Percentiles rank a stretch among this genome's conserved stretches.
phyloP scores from a whole-genome alignment of 2,329 filamentous ascomycete species.

The Phaeoacremonium minimum region DNA sequence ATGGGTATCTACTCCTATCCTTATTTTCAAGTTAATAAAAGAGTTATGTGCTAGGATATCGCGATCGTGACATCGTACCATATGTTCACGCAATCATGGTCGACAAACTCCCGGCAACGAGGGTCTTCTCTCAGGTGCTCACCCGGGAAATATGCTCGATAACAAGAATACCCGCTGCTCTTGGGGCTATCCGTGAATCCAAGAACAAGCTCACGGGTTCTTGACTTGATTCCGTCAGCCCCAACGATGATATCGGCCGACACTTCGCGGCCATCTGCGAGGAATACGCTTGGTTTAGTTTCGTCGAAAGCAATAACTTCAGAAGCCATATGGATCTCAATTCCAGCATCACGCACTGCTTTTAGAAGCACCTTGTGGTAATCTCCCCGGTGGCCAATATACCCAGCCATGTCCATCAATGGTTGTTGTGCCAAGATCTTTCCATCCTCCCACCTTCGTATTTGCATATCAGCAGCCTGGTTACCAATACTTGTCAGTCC shows the following conservation, averaged over 20 bases:
- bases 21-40: constrained; percentile 5
- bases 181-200: constrained; percentile 48
- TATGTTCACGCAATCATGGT: constrained; percentile 38
- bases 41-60: too few relatives aligned
- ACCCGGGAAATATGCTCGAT: constrained; percentile 39
- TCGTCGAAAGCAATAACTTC: constrained; percentile 33
- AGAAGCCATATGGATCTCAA: constrained; percentile 32
- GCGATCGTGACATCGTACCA: constrained; percentile 16
- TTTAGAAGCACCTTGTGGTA: constrained; percentile 36
- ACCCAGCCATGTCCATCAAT: constrained; percentile 45
- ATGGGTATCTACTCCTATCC: constrained; percentile 37
- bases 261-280: constrained; percentile 29
- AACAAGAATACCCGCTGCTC: constrained; percentile 49
- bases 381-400: constrained; percentile 38
- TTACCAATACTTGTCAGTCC: constrained; percentile 38
- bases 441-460: constrained; percentile 40
- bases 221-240: constrained; percentile 47
- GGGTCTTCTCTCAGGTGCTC: constrained; percentile 26
- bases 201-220: constrained; percentile 44
- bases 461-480: constrained; percentile 40
- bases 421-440: constrained; percentile 40
- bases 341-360: constrained; percentile 29
- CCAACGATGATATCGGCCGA: constrained; percentile 44
- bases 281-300: constrained; percentile 22
- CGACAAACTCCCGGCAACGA: constrained; percentile 31